These are phyloP conservation scores for Chaetomium strumarium DNA, from an alignment of 2,329 filamentous ascomycete genomes.

Conservation along the genomic window DNA sequence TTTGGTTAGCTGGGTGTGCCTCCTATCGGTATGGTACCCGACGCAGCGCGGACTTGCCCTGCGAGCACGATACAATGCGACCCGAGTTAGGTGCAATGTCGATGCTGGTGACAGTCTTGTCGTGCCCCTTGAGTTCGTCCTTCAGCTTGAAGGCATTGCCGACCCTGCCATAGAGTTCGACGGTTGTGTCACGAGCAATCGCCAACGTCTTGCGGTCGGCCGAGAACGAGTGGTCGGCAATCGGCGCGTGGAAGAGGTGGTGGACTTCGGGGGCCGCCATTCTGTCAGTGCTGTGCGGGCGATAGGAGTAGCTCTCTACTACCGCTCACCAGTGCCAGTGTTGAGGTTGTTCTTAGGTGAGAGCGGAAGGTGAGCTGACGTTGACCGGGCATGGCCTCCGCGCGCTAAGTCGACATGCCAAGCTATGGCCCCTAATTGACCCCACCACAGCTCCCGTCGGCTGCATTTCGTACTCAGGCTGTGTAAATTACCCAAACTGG, in stretches of 20 bases:
- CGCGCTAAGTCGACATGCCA: too few species aligned
- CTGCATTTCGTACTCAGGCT: too few species aligned
- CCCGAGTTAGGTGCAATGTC: conserved; percentile 89
- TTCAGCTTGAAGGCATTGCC: conserved; percentile 75
- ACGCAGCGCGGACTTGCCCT: conserved; percentile 52
- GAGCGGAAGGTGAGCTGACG: neutral
- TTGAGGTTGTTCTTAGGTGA: neutral
- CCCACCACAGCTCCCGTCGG: too few species aligned
- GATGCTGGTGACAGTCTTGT: conserved; percentile 93
- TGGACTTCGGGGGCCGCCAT: conserved; percentile 90
- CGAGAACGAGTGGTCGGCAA: conserved; percentile 97
- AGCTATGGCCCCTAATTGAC: too few species aligned
- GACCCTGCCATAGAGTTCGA: conserved; percentile 77
- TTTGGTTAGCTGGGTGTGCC: neutral
- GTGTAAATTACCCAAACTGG: too few species aligned
- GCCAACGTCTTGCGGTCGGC: conserved; percentile 83
- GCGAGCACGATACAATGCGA: conserved; percentile 94
- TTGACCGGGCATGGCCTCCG: neutral
- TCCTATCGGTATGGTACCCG: neutral
- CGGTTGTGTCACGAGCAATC: conserved; percentile 80
- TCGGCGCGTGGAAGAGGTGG: conserved; percentile 93
- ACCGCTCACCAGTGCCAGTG: conserved; percentile 43
- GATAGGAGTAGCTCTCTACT: conserved; percentile 99
- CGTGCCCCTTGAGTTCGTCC: conserved; percentile 91
- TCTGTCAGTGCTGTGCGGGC: conserved; percentile 26